Percentiles rank a stretch among this genome's conserved stretches.
Conservation (phyloP, 257 asterid species). For the Jaltomata sinuosa region DNA sequence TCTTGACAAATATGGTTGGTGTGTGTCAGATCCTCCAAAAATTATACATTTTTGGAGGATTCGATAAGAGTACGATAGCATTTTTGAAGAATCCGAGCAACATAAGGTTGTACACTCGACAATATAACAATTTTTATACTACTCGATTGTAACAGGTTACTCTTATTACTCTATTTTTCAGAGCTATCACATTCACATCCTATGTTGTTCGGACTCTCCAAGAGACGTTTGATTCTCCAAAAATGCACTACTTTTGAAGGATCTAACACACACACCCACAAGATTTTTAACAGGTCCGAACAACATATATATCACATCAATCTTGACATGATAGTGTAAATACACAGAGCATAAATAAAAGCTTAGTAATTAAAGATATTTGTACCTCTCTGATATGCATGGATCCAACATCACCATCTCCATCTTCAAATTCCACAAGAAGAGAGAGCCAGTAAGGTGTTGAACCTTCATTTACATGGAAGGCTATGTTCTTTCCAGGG, state of each 20-base stretch:
- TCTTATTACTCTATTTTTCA: too few relatives aligned
- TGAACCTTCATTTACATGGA: slow-evolving; percentile 91
- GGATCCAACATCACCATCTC: slow-evolving; percentile 88
- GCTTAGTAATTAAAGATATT: background rate
- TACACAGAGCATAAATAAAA: background rate
- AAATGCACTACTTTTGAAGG: too few relatives aligned
- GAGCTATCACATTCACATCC: too few relatives aligned
- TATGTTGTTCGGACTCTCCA: too few relatives aligned
- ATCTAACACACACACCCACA: too few relatives aligned
- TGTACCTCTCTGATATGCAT: slow-evolving; percentile 90
- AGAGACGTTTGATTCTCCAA: too few relatives aligned
- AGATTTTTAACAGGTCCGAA: too few relatives aligned
- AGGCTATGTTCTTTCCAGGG: slow-evolving; percentile 73
- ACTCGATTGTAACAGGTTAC: too few relatives aligned
- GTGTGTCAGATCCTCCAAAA: background rate
- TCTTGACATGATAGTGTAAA: background rate
- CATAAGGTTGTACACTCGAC: too few relatives aligned
- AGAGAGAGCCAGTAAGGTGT: slow-evolving; percentile 82
- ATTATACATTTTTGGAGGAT: background rate
- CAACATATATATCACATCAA: background rate
- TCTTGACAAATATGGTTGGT: background rate
- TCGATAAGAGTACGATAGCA: background rate
- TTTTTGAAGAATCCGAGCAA: background rate
- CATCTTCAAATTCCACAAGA: slow-evolving; percentile 82
- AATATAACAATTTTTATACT: too few relatives aligned